Conservation (phyloP, 2,329 filamentous ascomycete species). For the Fusarium keratoplasticum region DNA sequence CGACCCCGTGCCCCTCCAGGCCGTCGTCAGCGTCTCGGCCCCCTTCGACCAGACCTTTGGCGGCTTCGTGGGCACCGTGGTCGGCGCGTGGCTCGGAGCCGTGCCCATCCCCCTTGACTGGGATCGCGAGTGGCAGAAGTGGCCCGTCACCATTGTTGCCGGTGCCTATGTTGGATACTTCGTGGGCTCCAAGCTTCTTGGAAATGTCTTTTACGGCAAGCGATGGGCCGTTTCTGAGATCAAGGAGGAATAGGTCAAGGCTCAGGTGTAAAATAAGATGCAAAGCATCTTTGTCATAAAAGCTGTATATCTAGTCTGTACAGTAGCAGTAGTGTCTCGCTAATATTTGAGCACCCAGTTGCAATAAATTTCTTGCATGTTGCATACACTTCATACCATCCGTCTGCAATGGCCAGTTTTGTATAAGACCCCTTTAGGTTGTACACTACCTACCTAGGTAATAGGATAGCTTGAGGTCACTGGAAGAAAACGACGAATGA, state of each 20-base stretch:
- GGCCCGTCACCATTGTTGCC: constrained; percentile 90
- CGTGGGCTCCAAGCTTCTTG: constrained; percentile 74
- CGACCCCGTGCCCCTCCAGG: constrained; percentile 76
- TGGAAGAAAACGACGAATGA: not conserved
- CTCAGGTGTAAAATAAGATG: not conserved
- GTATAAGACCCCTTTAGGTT: not conserved
- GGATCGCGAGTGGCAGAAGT: constrained; percentile 99
- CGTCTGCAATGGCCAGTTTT: not conserved
- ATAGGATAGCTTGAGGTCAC: not conserved
- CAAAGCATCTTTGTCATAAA: not conserved
- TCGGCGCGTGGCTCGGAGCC: constrained; percentile 93
- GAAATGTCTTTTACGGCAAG: constrained; percentile 61
- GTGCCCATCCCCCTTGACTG: constrained; percentile 96
- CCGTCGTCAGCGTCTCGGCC: constrained; percentile 72
- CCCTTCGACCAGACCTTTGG: constrained; percentile 90
- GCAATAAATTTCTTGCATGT: not conserved
- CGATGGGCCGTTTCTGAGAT: constrained; percentile 47
- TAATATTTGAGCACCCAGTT: not conserved
- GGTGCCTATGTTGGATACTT: constrained; percentile 85
- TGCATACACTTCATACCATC: not conserved
- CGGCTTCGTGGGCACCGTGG: constrained; percentile 77
- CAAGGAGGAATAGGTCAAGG: constrained; percentile 45
- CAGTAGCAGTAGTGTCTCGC: not conserved
- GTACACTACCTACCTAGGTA: not conserved
- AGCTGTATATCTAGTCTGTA: not conserved